Percentiles rank a stretch among this genome's conserved stretches.
phyloP scores from a whole-genome alignment of 139 green algal species.

The Limnomonas spitsbergensis region DNA sequence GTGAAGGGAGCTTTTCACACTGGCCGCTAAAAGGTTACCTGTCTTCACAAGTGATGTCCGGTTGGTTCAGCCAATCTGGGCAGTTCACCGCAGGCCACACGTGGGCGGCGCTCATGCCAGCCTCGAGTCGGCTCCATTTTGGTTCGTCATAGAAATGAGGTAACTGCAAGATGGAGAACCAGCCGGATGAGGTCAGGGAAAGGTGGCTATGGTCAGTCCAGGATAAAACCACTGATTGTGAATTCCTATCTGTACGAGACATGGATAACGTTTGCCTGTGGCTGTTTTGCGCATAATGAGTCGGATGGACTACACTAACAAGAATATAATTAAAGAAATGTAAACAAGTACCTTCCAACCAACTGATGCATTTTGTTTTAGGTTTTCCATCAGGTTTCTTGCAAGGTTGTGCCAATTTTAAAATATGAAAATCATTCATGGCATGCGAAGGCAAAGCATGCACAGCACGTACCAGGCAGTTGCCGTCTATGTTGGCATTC shows the following conservation, averaged over 20 bases:
- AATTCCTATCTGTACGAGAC: too few relatives aligned
- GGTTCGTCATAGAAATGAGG: conserved; percentile 5
- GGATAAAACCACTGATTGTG: too few relatives aligned
- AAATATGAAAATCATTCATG: background rate
- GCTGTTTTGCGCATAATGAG: background rate
- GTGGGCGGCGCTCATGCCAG: background rate
- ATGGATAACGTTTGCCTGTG: too few relatives aligned
- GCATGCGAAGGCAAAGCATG: background rate
- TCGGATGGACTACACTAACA: background rate
- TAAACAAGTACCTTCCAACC: background rate
- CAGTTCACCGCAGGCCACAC: conserved; percentile 5
- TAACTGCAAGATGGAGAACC: background rate
- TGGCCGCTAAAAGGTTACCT: background rate
- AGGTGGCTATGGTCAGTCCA: too few relatives aligned
- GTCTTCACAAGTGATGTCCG: background rate
- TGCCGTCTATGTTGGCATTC: background rate
- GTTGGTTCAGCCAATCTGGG: background rate
- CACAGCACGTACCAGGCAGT: conserved; percentile 13
- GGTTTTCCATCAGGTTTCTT: background rate
- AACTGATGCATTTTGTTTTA: too few relatives aligned
- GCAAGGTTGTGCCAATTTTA: background rate
- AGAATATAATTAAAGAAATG: background rate
- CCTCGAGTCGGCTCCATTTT: background rate
- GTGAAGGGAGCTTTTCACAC: background rate
- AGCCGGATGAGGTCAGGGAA: background rate